Evolutionary conservation across 352 stramenopile genomes (phyloP), one percentile per base, ranked within the genome.

Genomic region (Pythium guiyangense): DNA sequence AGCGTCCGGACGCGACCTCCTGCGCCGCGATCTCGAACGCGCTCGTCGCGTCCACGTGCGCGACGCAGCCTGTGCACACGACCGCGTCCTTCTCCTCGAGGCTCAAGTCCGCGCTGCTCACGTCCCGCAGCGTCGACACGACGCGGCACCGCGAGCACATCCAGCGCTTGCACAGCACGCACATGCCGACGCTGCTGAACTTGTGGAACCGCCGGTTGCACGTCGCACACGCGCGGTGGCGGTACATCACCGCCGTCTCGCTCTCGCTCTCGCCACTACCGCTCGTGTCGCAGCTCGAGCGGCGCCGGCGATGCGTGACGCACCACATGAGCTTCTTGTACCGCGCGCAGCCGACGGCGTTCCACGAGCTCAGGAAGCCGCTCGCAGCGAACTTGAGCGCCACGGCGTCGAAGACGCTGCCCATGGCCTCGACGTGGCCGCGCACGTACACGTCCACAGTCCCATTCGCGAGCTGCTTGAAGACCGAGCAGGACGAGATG

Each of bases 331-430:
- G 63, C 52, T n/a, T n/a, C n/a, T n/a, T n/a, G n/a, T n/a, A n/a
- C n/a, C n/a, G n/a, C n/a, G n/a, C n/a, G n/a, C n/a, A 79, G 79
- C 49, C 77, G 77, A 27, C 70, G 54, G 68, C 49, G 43, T 82
- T 82, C 72, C 72, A 81, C 15, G 66, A 78, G 54, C 67, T 79
- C 22, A 77, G 59, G 29, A 77, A 72, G 4, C 67, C 70, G 25
- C 60, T 82, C 12, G 73, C 74, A 11, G 70, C 70, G 6, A 62
- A 60, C 17, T 71, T 67, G n/a, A 83, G 66, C 5, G 70, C 60
- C 25, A 79, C 65, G 10, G 60, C 68, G 35, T 79, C 66, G 11
- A 77, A 52, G 27, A 62, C 56, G 14, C 34, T 25, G 51, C 49
- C 50, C 4, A 46, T 47, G 5, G 50, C 57, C n/a, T 52, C 57